Conservation (phyloP, 352 stramenopile genomes). For the Thalassiosira oceanica region DNA sequence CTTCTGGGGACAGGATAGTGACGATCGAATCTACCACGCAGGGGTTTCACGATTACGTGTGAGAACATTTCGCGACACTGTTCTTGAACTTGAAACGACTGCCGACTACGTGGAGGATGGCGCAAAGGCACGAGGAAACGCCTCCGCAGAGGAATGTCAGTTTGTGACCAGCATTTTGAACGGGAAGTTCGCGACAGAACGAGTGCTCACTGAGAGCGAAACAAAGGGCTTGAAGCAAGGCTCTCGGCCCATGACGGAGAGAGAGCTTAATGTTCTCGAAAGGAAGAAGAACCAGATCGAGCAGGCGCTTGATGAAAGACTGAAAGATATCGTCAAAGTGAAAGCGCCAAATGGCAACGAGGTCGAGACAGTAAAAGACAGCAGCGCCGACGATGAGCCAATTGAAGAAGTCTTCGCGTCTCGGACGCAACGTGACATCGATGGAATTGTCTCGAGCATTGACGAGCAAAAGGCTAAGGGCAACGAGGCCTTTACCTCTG, state of each 20-base stretch:
- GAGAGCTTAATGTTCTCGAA: conserved; percentile 65
- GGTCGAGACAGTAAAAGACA: conserved; percentile 2
- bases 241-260: conserved; percentile 64
- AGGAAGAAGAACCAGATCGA: conserved; percentile 63
- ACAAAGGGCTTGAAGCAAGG: conserved; percentile 50
- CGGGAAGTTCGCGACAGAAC: conserved; percentile 74
- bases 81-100: conserved; percentile 61
- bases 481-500: conserved; percentile 80
- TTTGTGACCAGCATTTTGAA: conserved; percentile 78
- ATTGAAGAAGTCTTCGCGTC: conserved; percentile 70
- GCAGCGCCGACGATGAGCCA: conserved; percentile 36
- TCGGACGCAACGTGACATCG: conserved; percentile 72
- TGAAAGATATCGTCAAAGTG: conserved; percentile 69
- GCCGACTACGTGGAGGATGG: conserved; percentile 76
- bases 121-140: conserved; percentile 64
- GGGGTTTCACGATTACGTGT: conserved; percentile 74
- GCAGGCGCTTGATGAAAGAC: conserved; percentile 54
- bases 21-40: conserved; percentile 82
- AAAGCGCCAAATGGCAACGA: conserved; percentile 39
- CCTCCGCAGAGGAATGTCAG: conserved; percentile 76
- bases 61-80: conserved; percentile 62
- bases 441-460: conserved; percentile 65
- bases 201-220: conserved; percentile 51
- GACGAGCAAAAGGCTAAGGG: conserved; percentile 79
- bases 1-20: conserved; percentile 72